A percentile compares a stretch with the other conserved stretches of the same genome.
phyloP scores from a whole-genome alignment of 805 yeast genomes.

The Metschnikowia cubensis region DNA sequence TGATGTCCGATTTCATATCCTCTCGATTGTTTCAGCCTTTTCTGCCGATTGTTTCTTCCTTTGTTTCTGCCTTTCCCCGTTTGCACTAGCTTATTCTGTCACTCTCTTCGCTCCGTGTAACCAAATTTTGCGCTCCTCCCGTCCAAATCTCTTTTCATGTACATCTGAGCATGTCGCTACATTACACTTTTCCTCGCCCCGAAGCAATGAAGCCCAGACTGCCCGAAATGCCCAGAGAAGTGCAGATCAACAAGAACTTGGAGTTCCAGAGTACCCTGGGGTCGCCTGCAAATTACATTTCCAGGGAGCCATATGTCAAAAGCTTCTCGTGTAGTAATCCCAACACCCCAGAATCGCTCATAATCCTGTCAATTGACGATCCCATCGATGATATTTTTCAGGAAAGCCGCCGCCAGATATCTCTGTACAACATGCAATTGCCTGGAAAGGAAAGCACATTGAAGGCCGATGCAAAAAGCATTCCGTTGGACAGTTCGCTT shows the following conservation, averaged over 20 bases:
- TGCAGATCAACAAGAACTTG: constrained; percentile 5
- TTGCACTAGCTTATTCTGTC: no score
- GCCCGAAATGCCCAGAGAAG: constrained; percentile 5
- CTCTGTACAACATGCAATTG: constrained; percentile 15
- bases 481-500: no score
- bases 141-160: not conserved
- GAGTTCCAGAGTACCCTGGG: constrained; percentile 2
- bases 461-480: no score
- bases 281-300: constrained; percentile 3
- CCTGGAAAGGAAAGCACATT: constrained; percentile 10
- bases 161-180: constrained; percentile 1
- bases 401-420: constrained; percentile 16
- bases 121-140: not conserved
- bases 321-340: constrained; percentile 5
- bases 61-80: not conserved
- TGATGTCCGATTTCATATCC: not conserved
- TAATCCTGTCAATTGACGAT: constrained; percentile 10
- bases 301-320: constrained; percentile 15
- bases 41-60: not conserved
- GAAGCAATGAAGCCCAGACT: not conserved
- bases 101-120: no score
- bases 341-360: constrained; percentile 7
- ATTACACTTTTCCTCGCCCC: constrained; percentile 5
- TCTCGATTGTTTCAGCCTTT: not conserved
- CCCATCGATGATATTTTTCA: constrained; percentile 23